Conservation (phyloP, 2,329 filamentous ascomycete genomes). For the Shiraia bambusicola region DNA sequence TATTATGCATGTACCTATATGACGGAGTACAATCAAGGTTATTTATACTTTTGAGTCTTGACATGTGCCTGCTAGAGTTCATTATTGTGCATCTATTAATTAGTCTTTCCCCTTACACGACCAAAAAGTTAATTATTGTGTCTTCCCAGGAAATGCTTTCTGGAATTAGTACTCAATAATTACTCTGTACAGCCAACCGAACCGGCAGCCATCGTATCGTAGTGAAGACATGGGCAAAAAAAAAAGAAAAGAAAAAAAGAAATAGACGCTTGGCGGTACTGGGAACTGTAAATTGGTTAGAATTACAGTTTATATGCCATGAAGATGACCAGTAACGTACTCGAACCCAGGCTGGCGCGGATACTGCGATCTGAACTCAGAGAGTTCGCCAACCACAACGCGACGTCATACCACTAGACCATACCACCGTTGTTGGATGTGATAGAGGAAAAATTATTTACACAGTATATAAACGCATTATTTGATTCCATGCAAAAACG, state of each 20-base stretch:
- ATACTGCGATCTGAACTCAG: slow-evolving; percentile 28
- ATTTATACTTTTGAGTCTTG: no score
- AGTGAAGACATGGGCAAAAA: no score
- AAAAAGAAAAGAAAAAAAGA: slow-evolving; percentile 17
- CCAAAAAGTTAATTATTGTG: no score
- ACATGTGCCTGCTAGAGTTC: no score
- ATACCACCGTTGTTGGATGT: slow-evolving; percentile 30
- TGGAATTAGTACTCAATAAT: no score
- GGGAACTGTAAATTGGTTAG: slow-evolving; percentile 34
- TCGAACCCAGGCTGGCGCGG: slow-evolving; percentile 44
- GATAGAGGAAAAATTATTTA: slow-evolving; percentile 12
- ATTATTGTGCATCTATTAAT: no score
- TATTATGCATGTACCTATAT: no score
- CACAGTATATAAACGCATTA: slow-evolving; percentile 2
- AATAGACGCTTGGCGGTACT: slow-evolving; percentile 33
- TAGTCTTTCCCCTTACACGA: no score
- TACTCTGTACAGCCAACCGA: no score
- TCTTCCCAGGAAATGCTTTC: no score
- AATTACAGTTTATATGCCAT: slow-evolving; percentile 16
- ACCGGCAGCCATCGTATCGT: no score
- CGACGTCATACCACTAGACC: slow-evolving; percentile 46
- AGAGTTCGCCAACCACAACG: slow-evolving; percentile 40
- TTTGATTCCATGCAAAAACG: background rate
- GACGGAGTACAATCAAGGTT: no score
- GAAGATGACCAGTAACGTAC: slow-evolving; percentile 21